Base-by-base conservation (phyloP, 2,329 filamentous ascomycete genomes). In the Alternaria consortialis region DNA sequence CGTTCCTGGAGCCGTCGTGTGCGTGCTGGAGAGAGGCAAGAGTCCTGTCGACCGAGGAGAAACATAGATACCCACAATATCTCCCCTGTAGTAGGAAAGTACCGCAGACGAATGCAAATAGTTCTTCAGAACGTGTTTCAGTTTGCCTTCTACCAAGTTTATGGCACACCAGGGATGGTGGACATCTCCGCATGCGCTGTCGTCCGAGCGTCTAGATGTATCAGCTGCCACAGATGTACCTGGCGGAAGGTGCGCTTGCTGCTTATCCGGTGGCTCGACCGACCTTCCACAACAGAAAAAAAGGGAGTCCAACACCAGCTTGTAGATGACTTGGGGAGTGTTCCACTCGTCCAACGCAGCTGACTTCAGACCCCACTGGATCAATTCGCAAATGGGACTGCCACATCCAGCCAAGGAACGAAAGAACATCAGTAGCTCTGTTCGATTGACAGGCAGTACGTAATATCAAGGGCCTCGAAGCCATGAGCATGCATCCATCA, bases 101-200 rank as follows among this genome's bases (percentile, higher is more conserved):
- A n/a, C 32, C 34, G 46, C 32, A 50, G n/a, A 20, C 31, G 7
- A 50, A 50, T 37, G 20, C 46, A 50, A 37, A 50, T 37, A 20
- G 9, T 32, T 27, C 13, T 27, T 36, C 23, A 25, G 46, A 50
- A 25, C 34, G 31, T 34, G 34, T 50, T 36, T 20, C 20, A 25
- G 34, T 25, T 17, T 36, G 46, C 13, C 32, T 37, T 36, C 31
- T 25, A 50, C 46, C 46, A 50, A 34, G 46, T 36, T 50, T 50
- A 17, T 50, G 32, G 46, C 46, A 50, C 46, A 37, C 46, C 20
- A 37, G 12, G 31, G 15, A 9, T 15, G 5, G 34, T 27, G 46
- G 46, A 50, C 36, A 50, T 50, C 46, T 50, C 46, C 46, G 46
- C 46, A 36, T 50, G 46, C 46, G 46, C 46, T 48, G 31, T 48